Conservation (phyloP, 2,329 filamentous ascomycete genomes). For the Thelonectria rubi region DNA sequence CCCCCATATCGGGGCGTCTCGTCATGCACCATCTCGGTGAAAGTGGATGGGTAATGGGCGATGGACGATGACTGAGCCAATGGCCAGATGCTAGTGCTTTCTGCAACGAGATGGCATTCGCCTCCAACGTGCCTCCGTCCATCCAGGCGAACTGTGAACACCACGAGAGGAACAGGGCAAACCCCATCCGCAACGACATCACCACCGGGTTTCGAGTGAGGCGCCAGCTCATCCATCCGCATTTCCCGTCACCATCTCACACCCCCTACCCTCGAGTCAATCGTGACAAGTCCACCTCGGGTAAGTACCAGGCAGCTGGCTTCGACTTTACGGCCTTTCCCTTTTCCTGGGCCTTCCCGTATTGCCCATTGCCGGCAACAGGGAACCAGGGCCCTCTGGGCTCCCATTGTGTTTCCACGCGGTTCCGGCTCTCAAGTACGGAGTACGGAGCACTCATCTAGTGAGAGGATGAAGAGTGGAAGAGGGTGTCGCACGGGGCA, state of each 20-base stretch:
- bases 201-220: constrained; percentile 28
- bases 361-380: constrained; percentile 24
- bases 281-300: constrained; percentile 26
- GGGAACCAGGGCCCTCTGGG: constrained; percentile 18
- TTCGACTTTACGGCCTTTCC: constrained; percentile 10
- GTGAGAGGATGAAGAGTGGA: background rate
- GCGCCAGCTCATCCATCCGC: constrained; percentile 45
- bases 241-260: constrained; percentile 41
- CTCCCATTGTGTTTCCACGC: constrained; percentile 15
- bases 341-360: constrained; percentile 21
- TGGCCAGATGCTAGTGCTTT: constrained; percentile 5
- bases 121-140: background rate
- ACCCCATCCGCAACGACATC: constrained; percentile 16
- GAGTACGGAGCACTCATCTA: background rate
- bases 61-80: background rate
- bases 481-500: constrained; percentile 24
- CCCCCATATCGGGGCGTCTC: constrained; percentile 15
- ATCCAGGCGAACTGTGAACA: background rate
- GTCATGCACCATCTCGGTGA: constrained; percentile 6
- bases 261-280: constrained; percentile 40
- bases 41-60: background rate
- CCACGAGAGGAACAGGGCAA: constrained; percentile 16
- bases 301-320: constrained; percentile 1
- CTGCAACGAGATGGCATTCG: constrained; percentile 11
- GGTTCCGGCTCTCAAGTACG: constrained; percentile 19